A percentile compares a stretch with the other conserved stretches of the same genome.
These are phyloP conservation scores for Cercospora sp. DNA, from an alignment of 2,329 filamentous ascomycete species.

Conservation along the genomic window DNA sequence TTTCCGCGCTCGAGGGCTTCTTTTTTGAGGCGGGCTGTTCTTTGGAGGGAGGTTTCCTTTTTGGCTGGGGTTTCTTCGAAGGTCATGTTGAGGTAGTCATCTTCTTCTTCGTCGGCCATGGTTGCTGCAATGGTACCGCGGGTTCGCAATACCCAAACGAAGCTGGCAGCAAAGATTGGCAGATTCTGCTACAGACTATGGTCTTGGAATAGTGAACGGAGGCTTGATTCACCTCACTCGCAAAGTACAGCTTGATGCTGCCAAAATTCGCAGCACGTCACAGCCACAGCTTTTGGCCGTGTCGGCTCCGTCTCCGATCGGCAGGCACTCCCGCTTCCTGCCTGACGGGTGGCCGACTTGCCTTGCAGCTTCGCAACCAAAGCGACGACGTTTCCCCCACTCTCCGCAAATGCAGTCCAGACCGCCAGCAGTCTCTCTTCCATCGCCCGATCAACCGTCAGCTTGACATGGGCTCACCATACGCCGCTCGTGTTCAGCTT, in stretches of 20 bases:
- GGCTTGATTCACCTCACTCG: neutral
- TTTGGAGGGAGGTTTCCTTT: conserved; percentile 65
- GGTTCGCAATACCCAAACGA: neutral
- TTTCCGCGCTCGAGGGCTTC: conserved; percentile 63
- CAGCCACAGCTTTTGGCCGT: neutral
- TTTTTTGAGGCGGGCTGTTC: conserved; percentile 55
- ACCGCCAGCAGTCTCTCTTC: neutral
- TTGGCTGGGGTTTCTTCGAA: conserved; percentile 63
- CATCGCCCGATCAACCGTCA: neutral
- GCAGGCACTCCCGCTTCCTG: neutral
- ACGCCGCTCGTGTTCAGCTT: neutral
- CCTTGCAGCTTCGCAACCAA: neutral
- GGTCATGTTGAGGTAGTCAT: conserved; percentile 97
- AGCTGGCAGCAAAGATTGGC: too few relatives aligned
- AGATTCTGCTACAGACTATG: too few relatives aligned
- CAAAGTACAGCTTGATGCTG: neutral
- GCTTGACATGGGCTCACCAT: neutral
- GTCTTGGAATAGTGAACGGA: too few relatives aligned
- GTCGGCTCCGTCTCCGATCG: neutral
- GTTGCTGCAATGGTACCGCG: neutral
- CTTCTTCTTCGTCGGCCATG: conserved; percentile 59
- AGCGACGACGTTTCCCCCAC: neutral
- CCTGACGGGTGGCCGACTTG: neutral
- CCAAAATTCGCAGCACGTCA: neutral
- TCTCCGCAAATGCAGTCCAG: too few relatives aligned